phyloP scores from a whole-genome alignment of 2,329 filamentous ascomycete genomes.

The Penicillium freii region DNA sequence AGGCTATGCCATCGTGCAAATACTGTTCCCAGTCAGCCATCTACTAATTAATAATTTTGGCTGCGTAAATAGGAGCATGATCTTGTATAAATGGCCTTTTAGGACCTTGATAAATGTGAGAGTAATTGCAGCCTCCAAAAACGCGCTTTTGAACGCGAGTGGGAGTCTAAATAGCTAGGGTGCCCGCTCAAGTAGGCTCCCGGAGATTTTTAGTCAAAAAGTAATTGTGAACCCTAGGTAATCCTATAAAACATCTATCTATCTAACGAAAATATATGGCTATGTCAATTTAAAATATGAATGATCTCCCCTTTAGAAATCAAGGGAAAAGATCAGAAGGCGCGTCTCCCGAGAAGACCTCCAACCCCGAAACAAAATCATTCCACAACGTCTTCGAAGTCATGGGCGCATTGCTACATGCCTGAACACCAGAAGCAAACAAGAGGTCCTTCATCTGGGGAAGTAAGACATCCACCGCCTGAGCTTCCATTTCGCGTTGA shows the following conservation, averaged over 20 bases:
- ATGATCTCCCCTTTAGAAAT: no score
- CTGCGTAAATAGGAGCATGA: no score
- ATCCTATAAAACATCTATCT: background rate
- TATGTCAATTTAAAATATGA: background rate
- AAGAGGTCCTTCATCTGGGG: slow-evolving; percentile 10
- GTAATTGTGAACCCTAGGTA: no score
- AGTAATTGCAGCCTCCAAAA: background rate
- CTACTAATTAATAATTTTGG: background rate
- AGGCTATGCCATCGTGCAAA: background rate
- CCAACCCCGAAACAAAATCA: slow-evolving; percentile 8
- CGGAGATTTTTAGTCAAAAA: no score
- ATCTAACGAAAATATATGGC: background rate
- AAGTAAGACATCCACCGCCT: slow-evolving; percentile 11
- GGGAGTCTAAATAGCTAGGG: background rate
- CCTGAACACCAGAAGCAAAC: slow-evolving; percentile 1
- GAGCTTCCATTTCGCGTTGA: slow-evolving; percentile 14
- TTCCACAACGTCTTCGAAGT: slow-evolving; percentile 10
- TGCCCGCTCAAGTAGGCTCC: background rate
- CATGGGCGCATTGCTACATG: slow-evolving; percentile 19
- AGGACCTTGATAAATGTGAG: background rate
- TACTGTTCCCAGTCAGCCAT: background rate
- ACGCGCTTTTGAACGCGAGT: background rate
- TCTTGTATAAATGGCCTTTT: background rate
- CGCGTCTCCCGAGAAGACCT: background rate
- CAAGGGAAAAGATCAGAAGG: background rate